Base-by-base conservation (phyloP, 768 basidiomycete species). In the Brasilioporus rufonigricans region DNA sequence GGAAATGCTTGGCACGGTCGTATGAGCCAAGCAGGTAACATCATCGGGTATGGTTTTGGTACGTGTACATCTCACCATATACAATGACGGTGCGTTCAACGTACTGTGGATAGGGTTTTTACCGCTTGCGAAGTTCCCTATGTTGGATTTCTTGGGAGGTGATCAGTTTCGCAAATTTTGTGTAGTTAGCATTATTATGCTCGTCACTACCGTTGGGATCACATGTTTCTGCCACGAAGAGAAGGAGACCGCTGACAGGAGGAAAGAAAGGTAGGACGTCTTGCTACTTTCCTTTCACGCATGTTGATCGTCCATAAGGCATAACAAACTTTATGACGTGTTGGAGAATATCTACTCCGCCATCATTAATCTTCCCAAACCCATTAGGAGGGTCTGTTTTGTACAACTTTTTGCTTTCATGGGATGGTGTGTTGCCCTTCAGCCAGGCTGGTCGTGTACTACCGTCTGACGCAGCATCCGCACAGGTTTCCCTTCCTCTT, bases 1-100 rank as follows among this genome's bases (percentile, higher is more conserved):
- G 93, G 89, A 5, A 99, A 98, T 73, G 97, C 97, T 32, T 99
- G 96, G 94, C 94, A 98, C 58, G 90, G 95, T 44, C 80, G 93
- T 57, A 97, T 98, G 90, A 88, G 85, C 41, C 93, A 98, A 67
- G 85, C 93, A n/a, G 97, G 94, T 21, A 98, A 97, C 67, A 96
- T 98, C 46, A 70, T 98, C 59, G 97, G 97, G 10, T 98, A 86
- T 73, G 91, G 91, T 2, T 89, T 96, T 66, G 94, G 92, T 89
- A 65, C 54, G 81, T 56, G 24, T 10, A 40, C 27, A 13, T 49
- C 6, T 46, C 45, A 23, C 31, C 41, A 14, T 47, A n/a, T 33
- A 7, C 16, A 32, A 47, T 27, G 44, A 32, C 7, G 19, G 10
- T 44, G 23, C 19, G 10, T 55, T 70, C 16, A 67, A 43, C 31